These are phyloP conservation scores for Diaporthe ilicicola DNA, from an alignment of 2,329 filamentous ascomycete genomes.

Conservation along the genomic window DNA sequence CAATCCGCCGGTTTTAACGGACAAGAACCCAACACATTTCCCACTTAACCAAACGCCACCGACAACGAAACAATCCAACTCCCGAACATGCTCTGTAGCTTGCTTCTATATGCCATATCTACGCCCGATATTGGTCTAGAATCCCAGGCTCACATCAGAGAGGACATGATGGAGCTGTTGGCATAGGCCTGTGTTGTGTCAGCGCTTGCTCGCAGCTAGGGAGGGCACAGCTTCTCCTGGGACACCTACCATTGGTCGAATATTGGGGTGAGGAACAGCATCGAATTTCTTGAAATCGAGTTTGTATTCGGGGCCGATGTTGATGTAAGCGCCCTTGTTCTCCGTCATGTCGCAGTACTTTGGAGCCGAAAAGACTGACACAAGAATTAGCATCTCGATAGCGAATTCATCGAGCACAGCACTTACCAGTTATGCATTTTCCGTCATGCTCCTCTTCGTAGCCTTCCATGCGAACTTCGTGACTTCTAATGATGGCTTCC, in stretches of 20 bases:
- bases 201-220: not conserved
- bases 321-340: conserved; percentile 98
- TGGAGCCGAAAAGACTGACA: conserved; percentile 89
- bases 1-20: not conserved
- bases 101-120: conserved; percentile 28
- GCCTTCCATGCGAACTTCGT: conserved; percentile 99
- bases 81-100: conserved; percentile 33
- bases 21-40: conserved; percentile 6
- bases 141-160: conserved; percentile 68
- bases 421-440: conserved; percentile 87
- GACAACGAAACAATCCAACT: conserved; percentile 27
- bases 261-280: conserved; percentile 93
- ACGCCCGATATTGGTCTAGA: conserved; percentile 24
- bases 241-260: conserved; percentile 82
- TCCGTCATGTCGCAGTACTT: conserved; percentile 98
- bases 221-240: not conserved
- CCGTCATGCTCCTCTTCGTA: conserved; percentile 98
- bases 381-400: conserved; percentile 38
- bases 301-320: conserved; percentile 91
- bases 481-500: conserved; percentile 93
- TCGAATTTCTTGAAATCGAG: conserved; percentile 93
- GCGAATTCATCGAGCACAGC: not conserved
- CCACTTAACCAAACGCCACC: conserved; percentile 30
- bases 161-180: conserved; percentile 81
- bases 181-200: conserved; percentile 74